Evolutionary conservation across 768 basidiomycete species (phyloP).

Genomic region (Cystobasidium tubakii): DNA sequence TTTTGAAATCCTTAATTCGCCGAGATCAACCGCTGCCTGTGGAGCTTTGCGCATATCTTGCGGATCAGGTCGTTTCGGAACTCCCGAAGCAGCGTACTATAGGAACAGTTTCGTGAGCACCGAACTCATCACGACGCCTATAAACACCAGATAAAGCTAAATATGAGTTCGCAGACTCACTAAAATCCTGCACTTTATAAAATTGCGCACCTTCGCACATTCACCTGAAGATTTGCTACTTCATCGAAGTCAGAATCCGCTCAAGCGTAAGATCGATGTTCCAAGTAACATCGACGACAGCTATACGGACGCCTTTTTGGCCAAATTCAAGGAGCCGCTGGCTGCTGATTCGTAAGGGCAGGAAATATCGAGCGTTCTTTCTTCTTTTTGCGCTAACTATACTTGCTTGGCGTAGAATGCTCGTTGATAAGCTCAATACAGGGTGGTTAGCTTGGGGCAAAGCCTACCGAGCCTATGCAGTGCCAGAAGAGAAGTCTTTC

Average conservation of each 20-base stretch:
- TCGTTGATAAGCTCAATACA: slow-evolving; percentile 48
- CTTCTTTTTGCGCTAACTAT: not conserved
- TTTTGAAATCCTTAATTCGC: slow-evolving; percentile 63
- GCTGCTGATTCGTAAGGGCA: slow-evolving; percentile 42
- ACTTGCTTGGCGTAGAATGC: slow-evolving; percentile 12
- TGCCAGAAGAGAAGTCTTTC: slow-evolving; percentile 37
- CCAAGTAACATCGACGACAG: slow-evolving; percentile 44
- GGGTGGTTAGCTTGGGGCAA: slow-evolving; percentile 53
- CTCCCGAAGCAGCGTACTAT: slow-evolving; percentile 42
- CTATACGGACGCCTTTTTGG: slow-evolving; percentile 58
- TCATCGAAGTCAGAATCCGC: slow-evolving; percentile 62
- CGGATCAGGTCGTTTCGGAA: slow-evolving; percentile 43
- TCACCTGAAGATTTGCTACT: slow-evolving; percentile 60
- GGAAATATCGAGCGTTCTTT: not conserved
- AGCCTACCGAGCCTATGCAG: slow-evolving; percentile 44
- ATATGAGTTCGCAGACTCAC: slow-evolving; percentile 59
- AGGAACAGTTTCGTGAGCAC: slow-evolving; percentile 33
- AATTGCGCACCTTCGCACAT: slow-evolving; percentile 66
- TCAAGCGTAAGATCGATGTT: slow-evolving; percentile 56
- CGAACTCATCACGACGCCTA: not conserved
- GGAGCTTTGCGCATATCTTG: slow-evolving; percentile 40
- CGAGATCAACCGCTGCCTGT: slow-evolving; percentile 54
- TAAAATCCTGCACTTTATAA: slow-evolving; percentile 70
- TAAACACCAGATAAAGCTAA: too few relatives aligned
- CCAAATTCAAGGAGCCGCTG: slow-evolving; percentile 57